phyloP scores from a whole-genome alignment of 2,329 filamentous ascomycete genomes.

The Pestalotiopsis sp. region DNA sequence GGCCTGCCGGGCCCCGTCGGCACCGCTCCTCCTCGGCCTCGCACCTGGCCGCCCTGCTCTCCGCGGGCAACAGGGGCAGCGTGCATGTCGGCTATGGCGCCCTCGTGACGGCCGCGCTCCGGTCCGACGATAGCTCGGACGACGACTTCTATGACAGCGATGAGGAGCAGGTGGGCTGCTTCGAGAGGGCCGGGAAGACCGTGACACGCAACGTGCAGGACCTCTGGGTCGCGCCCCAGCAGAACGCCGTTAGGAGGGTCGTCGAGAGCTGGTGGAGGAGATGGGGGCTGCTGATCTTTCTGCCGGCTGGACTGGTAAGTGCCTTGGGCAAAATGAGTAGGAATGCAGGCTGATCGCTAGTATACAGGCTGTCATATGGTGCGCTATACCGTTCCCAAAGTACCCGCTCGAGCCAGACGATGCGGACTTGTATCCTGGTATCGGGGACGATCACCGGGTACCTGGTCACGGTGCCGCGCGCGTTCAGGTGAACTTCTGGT shows the following conservation, averaged over 20 bases:
- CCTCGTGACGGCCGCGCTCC: slow-evolving; percentile 48
- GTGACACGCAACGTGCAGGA: slow-evolving; percentile 44
- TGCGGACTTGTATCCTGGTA: slow-evolving; percentile 33
- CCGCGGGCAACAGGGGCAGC: slow-evolving; percentile 47
- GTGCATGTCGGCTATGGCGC: slow-evolving; percentile 62
- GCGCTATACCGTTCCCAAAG: slow-evolving; percentile 66
- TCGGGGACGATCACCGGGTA: slow-evolving; percentile 40
- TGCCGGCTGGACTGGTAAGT: slow-evolving; percentile 64
- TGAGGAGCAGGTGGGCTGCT: slow-evolving; percentile 19
- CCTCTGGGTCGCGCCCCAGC: slow-evolving; percentile 64
- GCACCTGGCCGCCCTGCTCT: slow-evolving; percentile 43
- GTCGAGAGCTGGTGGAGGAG: slow-evolving; percentile 67
- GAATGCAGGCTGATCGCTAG: neutral
- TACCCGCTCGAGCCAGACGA: slow-evolving; percentile 55
- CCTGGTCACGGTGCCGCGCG: slow-evolving; percentile 67
- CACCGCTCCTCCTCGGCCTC: slow-evolving; percentile 18
- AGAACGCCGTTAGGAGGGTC: slow-evolving; percentile 58
- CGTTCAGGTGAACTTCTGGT: slow-evolving; percentile 72
- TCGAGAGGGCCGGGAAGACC: slow-evolving; percentile 38
- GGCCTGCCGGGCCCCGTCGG: neutral
- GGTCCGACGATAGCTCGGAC: slow-evolving; percentile 33
- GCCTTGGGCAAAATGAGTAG: slow-evolving; percentile 9
- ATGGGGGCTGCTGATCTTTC: slow-evolving; percentile 61
- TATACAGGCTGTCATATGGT: slow-evolving; percentile 64
- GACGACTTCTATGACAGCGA: slow-evolving; percentile 33